Evolutionary conservation across 352 stramenopile genomes (phyloP), one percentile per base, ranked within the genome.

Genomic region (Pythium biforme): DNA sequence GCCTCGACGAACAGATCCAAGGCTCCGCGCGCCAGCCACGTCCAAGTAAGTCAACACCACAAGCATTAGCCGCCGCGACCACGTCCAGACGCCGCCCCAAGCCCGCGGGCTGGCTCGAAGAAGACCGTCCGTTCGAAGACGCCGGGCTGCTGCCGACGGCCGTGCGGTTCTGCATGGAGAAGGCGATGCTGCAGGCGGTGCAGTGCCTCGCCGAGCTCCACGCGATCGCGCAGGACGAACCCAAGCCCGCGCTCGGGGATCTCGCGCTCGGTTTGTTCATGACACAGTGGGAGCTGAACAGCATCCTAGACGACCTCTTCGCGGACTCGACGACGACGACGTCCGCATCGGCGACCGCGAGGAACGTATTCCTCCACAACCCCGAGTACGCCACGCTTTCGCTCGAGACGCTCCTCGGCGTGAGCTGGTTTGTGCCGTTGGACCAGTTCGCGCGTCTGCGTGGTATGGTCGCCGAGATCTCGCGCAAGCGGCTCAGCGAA

Each of bases 391-490:
- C 29, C 0, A 5, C 26, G 0, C 47, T 75, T 2, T 47, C 65
- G 14, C 56, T 76, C 5, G 40, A 67, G 14, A 62, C 68, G 20
- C 68, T 81, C 15, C 59, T 89, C 1, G 68, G 78, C 59, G 73
- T 77, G 14, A 88, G 75, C 33, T 89, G 81, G 81, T 85, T 89
- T 52, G 43, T 89, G n/a, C 79, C 79, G 11, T 86, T 90, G 17
- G 75, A 84, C 19, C 61, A 86, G 14, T 59, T 87, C 14, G 34
- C 66, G 14, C 56, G 74, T 6, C 55, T 88, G 10, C 70, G 79
- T 20, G 77, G 39, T 45, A 62, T 85, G 20, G 65, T 89, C 5
- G 74, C 86, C 40, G 78, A 86, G 55, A 78, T 87, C 34, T 86
- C 74, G 1, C 75, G 75, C 17, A 73, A 71, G 20, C 79, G 88